Evolutionary conservation across 148 eudicot species (phyloP), one percentile per base, ranked within the genome.

Genomic region (Beta vulgaris): DNA sequence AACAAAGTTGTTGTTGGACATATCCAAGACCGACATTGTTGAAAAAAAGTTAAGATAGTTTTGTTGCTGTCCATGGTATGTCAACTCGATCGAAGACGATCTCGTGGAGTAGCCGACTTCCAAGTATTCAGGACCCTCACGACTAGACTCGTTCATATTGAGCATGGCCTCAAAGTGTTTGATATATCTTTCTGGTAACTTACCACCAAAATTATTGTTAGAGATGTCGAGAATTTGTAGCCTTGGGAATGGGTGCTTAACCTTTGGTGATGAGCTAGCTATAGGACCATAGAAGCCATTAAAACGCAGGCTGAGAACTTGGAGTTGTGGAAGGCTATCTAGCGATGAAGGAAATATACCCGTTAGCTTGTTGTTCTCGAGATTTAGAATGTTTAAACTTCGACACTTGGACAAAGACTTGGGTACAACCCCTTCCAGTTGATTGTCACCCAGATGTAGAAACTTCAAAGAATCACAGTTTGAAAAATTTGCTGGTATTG

Each of bases 211-310:
- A 0, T 35, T 31, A 54, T 79, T 79, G 42, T 59, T 69, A 0
- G 82, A 69, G 37, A 79, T 64, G 42, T 79, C 82, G 3, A 79
- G 71, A 69, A 79, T 79, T 59, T 62, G 74, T 3, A 79, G 34
- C 60, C 23, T 29, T 7, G 74, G 71, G 29, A 74, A 79, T 12
- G 5, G 59, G 28, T n/a, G 57, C 14, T 46, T 10, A 36, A 14
- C 7, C 31, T 36, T 39, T 29, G 49, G 18, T 79, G n/a, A n/a
- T 28, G 25, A 37, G 37, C 35, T 64, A 8, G 46, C 3, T 19
- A 73, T 11, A 12, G 51, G 42, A 1, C 82, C 82, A 21, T 74
- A 31, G 12, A 73, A 26, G 12, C 10, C 37, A 61, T 79, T 79
- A 23, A 29, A 79, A 19, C 58, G 59, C 40, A 58, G 51, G 16